Conservation (phyloP, 306 rosid species). For the Alnus glutinosa region DNA sequence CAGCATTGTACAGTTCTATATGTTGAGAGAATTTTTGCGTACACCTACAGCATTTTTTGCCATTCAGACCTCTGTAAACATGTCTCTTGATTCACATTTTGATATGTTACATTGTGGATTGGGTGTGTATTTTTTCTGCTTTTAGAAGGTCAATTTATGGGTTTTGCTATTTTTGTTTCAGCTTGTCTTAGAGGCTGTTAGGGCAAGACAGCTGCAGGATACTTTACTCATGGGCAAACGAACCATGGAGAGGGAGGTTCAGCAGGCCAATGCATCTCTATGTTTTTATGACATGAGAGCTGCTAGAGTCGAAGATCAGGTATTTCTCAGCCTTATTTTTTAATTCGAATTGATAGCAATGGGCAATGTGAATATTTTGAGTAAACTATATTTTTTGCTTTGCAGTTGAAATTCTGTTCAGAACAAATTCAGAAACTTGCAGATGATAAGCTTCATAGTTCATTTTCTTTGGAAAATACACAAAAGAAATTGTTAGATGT, state of each 20-base stretch:
- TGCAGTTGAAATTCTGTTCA: slow-evolving; percentile 73
- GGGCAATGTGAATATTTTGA: slow-evolving; percentile 1
- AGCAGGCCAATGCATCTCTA: slow-evolving; percentile 63
- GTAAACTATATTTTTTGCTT: slow-evolving; percentile 28
- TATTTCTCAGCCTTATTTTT: slow-evolving; percentile 29
- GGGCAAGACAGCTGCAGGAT: slow-evolving; percentile 71
- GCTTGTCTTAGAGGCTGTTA: slow-evolving; percentile 91
- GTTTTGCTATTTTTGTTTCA: slow-evolving; percentile 31
- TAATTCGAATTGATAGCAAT: neutral
- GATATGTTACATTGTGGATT: neutral
- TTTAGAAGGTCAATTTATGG: slow-evolving; percentile 2
- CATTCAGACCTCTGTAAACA: neutral
- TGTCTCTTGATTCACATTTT: neutral
- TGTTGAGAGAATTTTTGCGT: neutral
- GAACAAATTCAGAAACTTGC: slow-evolving; percentile 63
- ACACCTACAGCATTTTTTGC: neutral
- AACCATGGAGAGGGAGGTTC: slow-evolving; percentile 63
- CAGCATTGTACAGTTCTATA: neutral
- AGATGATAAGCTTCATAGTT: slow-evolving; percentile 59
- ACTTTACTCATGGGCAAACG: slow-evolving; percentile 58
- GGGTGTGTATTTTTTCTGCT: neutral
- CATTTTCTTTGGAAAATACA: slow-evolving; percentile 52
- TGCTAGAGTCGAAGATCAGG: slow-evolving; percentile 86
- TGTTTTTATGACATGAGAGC: slow-evolving; percentile 69
- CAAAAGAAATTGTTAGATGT: slow-evolving; percentile 67